A percentile compares a stretch with the other conserved stretches of the same genome.
Evolutionary conservation across 2,329 filamentous ascomycete genomes (phyloP).

Genomic region (Amauroascus verrucosus): DNA sequence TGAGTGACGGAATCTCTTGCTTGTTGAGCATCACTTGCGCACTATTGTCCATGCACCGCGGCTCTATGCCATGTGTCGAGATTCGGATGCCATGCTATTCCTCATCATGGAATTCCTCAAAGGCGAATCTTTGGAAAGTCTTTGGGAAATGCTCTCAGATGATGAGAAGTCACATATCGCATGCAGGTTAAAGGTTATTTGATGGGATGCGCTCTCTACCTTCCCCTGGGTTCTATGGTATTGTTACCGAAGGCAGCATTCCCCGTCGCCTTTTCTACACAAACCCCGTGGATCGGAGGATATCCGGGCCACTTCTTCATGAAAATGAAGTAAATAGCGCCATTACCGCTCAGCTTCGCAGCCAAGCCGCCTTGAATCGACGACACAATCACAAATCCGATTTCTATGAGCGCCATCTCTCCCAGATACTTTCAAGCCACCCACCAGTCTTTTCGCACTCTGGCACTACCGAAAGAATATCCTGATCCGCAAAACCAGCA

Average conservation of each 20-base stretch:
- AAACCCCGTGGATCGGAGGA: conserved; percentile 13
- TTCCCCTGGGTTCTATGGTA: conserved; percentile 20
- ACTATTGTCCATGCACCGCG: conserved; percentile 5
- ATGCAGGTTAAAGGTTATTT: neutral
- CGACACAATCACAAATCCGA: conserved; percentile 17
- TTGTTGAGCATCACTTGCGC: conserved; percentile 5
- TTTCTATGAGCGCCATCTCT: conserved; percentile 18
- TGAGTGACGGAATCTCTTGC: conserved; percentile 5
- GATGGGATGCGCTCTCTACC: conserved; percentile 3
- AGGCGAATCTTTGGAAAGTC: neutral
- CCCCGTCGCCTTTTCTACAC: conserved; percentile 20
- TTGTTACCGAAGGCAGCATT: conserved; percentile 17
- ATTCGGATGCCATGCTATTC: conserved; percentile 1
- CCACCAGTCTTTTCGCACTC: conserved; percentile 20
- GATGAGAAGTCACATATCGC: conserved; percentile 2
- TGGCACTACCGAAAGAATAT: conserved; percentile 20
- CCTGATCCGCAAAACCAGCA: conserved; percentile 10
- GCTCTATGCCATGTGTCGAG: conserved; percentile 8
- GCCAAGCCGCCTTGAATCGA: conserved; percentile 15
- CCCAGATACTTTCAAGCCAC: conserved; percentile 15
- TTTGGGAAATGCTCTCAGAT: neutral
- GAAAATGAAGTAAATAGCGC: conserved; percentile 19
- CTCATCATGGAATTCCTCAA: neutral
- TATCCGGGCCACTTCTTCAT: conserved; percentile 8
- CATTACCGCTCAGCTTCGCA: conserved; percentile 17